phyloP scores from a whole-genome alignment of 2,329 filamentous ascomycete species.

The Drechslera avenae region DNA sequence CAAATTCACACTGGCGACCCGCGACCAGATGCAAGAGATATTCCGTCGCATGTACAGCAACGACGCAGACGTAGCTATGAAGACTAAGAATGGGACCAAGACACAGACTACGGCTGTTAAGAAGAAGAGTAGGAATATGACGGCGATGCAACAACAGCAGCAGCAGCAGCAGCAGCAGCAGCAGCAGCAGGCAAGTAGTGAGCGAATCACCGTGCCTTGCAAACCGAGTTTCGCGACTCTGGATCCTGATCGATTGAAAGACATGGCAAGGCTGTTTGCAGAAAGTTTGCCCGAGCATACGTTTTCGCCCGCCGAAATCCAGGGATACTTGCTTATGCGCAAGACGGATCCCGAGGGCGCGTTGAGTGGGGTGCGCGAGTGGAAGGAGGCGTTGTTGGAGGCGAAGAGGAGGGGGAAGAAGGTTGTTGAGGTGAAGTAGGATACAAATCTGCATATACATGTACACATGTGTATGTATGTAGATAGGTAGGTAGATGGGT shows the following conservation, averaged over 20 bases:
- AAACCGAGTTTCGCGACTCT: not conserved
- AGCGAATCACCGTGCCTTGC: not conserved
- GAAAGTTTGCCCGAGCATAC: constrained; percentile 4
- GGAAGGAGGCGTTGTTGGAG: constrained; percentile 10
- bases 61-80: too few species aligned
- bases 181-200: too few species aligned
- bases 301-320: constrained; percentile 22
- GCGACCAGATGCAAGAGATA: constrained; percentile 13
- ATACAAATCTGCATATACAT: too few species aligned
- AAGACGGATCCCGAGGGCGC: constrained; percentile 14
- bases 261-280: constrained; percentile 13
- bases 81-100: too few species aligned
- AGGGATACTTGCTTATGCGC: constrained; percentile 15
- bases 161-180: too few species aligned
- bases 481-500: too few species aligned
- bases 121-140: too few species aligned
- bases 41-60: constrained; percentile 29
- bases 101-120: too few species aligned
- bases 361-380: not conserved
- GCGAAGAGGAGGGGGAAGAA: constrained; percentile 11
- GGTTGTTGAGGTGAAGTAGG: constrained; percentile 9
- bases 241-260: not conserved
- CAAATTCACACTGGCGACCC: constrained; percentile 23
- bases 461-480: too few species aligned
- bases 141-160: too few species aligned